These are phyloP conservation scores for Closterium sp. DNA, from an alignment of 139 green algal species.

Conservation along the genomic window DNA sequence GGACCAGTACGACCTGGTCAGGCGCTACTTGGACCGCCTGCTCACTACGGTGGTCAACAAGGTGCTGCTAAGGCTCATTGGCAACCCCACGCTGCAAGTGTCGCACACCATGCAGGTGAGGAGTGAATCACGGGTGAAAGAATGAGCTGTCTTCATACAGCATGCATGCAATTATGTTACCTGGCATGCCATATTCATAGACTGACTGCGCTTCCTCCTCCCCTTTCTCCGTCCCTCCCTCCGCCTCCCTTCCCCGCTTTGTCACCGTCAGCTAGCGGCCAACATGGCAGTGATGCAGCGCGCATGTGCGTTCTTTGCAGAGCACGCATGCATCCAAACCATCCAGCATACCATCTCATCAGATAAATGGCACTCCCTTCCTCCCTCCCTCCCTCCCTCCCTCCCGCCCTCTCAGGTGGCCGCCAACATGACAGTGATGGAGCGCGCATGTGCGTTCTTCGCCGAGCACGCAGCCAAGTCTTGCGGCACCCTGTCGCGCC, in stretches of 20 bases:
- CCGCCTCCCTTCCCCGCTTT: not conserved
- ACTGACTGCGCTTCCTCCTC: not conserved
- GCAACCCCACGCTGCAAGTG: slow-evolving; percentile 29
- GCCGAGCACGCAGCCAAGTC: slow-evolving; percentile 45
- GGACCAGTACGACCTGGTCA: slow-evolving; percentile 46
- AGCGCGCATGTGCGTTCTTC: slow-evolving; percentile 41
- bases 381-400: no score
- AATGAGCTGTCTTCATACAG: no score
- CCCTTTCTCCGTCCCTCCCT: not conserved
- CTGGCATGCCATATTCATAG: no score
- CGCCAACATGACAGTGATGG: slow-evolving; percentile 47
- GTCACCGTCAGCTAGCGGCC: not conserved
- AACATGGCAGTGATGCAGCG: slow-evolving; percentile 38
- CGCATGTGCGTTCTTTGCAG: slow-evolving; percentile 19
- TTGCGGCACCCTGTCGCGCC: slow-evolving; percentile 30
- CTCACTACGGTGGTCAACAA: slow-evolving; percentile 44
- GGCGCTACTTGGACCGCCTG: slow-evolving; percentile 37
- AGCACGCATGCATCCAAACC: slow-evolving; percentile 43
- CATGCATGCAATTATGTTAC: no score
- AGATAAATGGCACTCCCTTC: slow-evolving; percentile 10
- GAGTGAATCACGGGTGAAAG: no score
- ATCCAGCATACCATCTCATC: slow-evolving; percentile 27
- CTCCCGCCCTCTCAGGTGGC: slow-evolving; percentile 2
- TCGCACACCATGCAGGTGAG: slow-evolving; percentile 46
- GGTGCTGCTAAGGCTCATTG: slow-evolving; percentile 41